phyloP scores from a whole-genome alignment of 345 rosid species.

The Passiflora organensis region DNA sequence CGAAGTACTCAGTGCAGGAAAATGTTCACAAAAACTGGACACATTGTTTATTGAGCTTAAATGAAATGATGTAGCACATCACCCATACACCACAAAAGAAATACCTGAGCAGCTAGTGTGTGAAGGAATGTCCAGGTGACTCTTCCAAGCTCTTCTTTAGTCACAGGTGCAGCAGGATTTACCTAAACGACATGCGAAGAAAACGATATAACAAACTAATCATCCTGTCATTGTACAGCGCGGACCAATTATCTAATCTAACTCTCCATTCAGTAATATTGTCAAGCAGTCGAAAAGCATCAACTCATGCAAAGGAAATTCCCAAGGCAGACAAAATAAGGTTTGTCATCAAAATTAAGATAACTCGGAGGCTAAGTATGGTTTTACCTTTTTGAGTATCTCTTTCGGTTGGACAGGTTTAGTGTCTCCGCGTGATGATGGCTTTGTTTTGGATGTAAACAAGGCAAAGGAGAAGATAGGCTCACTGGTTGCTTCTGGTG shows the following conservation, averaged over 20 bases:
- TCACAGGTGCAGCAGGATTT: constrained; percentile 62
- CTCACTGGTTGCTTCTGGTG: constrained; percentile 16
- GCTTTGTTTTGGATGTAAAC: constrained; percentile 18
- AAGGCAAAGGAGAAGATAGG: constrained; percentile 34
- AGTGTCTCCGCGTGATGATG: constrained; percentile 10
- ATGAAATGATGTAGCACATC: neutral
- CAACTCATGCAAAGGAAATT: neutral
- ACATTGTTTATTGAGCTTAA: too few relatives aligned
- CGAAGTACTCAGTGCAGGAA: neutral
- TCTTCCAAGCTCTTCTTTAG: constrained; percentile 90
- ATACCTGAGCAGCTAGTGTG: constrained; percentile 94
- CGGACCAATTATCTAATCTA: too few relatives aligned
- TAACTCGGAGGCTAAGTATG: neutral
- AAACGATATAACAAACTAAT: neutral
- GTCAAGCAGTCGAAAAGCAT: constrained; percentile 39
- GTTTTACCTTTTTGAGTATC: constrained; percentile 39
- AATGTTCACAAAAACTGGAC: too few relatives aligned
- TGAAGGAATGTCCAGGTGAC: constrained; percentile 96
- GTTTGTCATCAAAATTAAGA: neutral
- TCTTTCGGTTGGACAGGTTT: constrained; percentile 13
- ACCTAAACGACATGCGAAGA: constrained; percentile 23
- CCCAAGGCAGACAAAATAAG: neutral
- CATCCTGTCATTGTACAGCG: too few relatives aligned
- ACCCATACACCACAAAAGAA: constrained; percentile 1
- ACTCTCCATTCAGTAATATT: constrained; percentile 32